Percentiles rank a stretch among this genome's conserved stretches.
phyloP scores from a whole-genome alignment of 2,329 filamentous ascomycete genomes.

The Bipolaris zeicola region DNA sequence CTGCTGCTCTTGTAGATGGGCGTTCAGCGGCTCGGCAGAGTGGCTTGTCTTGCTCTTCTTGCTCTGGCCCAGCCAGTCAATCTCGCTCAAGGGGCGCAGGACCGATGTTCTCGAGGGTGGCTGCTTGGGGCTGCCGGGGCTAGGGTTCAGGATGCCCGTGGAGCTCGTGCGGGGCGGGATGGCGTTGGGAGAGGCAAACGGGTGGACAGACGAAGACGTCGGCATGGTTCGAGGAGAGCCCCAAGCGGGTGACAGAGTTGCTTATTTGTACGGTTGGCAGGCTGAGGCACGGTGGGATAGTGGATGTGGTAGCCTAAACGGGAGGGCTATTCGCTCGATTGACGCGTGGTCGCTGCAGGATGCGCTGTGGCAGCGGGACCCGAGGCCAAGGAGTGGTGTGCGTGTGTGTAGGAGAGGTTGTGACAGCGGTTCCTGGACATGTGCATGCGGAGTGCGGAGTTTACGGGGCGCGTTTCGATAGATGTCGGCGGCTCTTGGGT shows the following conservation, averaged over 20 bases:
- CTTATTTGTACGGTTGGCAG: conserved; percentile 2
- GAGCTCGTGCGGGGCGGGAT: conserved; percentile 50
- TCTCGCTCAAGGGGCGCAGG: conserved; percentile 46
- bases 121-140: conserved; percentile 34
- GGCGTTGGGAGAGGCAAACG: conserved; percentile 47
- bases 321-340: neutral
- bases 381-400: neutral
- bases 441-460: conserved; percentile 4
- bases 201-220: conserved; percentile 26
- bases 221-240: conserved; percentile 23
- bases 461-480: conserved; percentile 5
- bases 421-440: conserved; percentile 1
- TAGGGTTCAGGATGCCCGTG: conserved; percentile 40
- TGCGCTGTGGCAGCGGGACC: conserved; percentile 8
- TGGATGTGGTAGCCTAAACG: conserved; percentile 5
- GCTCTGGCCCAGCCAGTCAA: conserved; percentile 49
- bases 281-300: conserved; percentile 13
- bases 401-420: neutral
- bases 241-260: conserved; percentile 2
- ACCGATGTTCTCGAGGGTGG: conserved; percentile 31
- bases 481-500: neutral
- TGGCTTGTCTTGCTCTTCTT: conserved; percentile 47
- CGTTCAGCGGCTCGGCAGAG: conserved; percentile 21
- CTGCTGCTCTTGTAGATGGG: conserved; percentile 7
- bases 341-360: conserved; percentile 8